Base-by-base conservation (phyloP, 2,329 filamentous ascomycete species). In the Fonsecaea monophora region DNA sequence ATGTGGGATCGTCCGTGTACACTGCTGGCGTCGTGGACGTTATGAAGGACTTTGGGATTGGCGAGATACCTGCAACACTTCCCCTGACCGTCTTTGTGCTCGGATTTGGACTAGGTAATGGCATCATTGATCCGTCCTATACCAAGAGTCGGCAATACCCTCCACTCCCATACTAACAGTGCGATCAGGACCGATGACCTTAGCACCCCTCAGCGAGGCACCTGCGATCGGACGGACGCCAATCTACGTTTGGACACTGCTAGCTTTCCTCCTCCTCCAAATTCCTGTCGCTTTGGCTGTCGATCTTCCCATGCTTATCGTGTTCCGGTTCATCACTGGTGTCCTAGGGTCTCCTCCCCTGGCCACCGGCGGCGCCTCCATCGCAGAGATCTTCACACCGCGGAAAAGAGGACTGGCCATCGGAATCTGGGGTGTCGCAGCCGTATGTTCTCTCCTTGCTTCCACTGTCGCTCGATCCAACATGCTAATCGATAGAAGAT, bases 251-350 rank as follows among this genome's bases (percentile, higher is more conserved):
- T 73, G 75, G 2, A 85, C 83, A 0, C 76, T 85, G 4, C 71
- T 78, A 2, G 70, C 83, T 4, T 86, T 86, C 72, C 79, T 83
- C 40, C 78, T 83, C 40, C 76, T 87, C 57, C 78, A 84, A 53
- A 77, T 85, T 8, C 80, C 78, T 0, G 80, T 81, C 3, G 78
- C 81, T 2, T 77, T 82, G n/a, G 81, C 82, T 0, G 77, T 76
- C 42, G 86, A 85, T 68, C 81, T 86, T 55, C 82, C 80, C 5
- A 84, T 84, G 76, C 75, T 87, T 0, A 75, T 87, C 0, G 82
- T 79, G 1, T 81, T 86, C 48, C 81, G 84, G 6, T 86, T 85
- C 71, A 67, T 86, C 0, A 82, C 81, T 0, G 84, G 84, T 0
- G 83, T 86, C 70, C 78, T 84, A 68, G 83, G 83, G 0, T 78